Evolutionary conservation across 352 stramenopile genomes (phyloP).

Genomic region (Detonula confervacea): DNA sequence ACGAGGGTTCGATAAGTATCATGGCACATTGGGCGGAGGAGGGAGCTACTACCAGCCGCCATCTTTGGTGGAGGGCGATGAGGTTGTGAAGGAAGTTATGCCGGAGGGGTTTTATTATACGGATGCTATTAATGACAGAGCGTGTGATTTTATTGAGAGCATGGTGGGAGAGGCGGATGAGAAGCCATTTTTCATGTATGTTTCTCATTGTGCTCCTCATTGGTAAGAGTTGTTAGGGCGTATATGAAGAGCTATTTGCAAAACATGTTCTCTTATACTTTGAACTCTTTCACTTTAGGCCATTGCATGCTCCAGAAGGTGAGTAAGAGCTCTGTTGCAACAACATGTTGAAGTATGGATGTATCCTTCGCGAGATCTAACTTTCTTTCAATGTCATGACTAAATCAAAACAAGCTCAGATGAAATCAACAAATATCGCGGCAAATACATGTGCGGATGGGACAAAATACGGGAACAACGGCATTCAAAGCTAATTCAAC

Average conservation of each 20-base stretch:
- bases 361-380: no score
- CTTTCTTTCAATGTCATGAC: no score
- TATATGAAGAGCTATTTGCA: no score
- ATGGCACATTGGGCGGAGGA: slow-evolving; percentile 57
- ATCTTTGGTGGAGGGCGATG: slow-evolving; percentile 40
- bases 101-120: slow-evolving; percentile 64
- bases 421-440: slow-evolving; percentile 54
- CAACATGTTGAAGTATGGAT: no score
- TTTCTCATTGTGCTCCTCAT: slow-evolving; percentile 56
- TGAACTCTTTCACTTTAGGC: slow-evolving; percentile 15
- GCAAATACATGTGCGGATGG: slow-evolving; percentile 57
- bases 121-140: slow-evolving; percentile 65
- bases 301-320: slow-evolving; percentile 60
- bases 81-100: slow-evolving; percentile 38
- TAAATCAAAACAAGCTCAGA: slow-evolving; percentile 12
- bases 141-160: slow-evolving; percentile 51
- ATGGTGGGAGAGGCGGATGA: slow-evolving; percentile 13
- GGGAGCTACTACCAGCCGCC: slow-evolving; percentile 61
- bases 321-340: no score
- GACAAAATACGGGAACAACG: slow-evolving; percentile 42
- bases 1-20: slow-evolving; percentile 56
- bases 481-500: slow-evolving; percentile 38
- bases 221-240: slow-evolving; percentile 29
- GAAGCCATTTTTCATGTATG: slow-evolving; percentile 62
- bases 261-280: background rate